Conservation (phyloP, 2,329 filamentous ascomycete species). For the Aureobasidium uvarum region DNA sequence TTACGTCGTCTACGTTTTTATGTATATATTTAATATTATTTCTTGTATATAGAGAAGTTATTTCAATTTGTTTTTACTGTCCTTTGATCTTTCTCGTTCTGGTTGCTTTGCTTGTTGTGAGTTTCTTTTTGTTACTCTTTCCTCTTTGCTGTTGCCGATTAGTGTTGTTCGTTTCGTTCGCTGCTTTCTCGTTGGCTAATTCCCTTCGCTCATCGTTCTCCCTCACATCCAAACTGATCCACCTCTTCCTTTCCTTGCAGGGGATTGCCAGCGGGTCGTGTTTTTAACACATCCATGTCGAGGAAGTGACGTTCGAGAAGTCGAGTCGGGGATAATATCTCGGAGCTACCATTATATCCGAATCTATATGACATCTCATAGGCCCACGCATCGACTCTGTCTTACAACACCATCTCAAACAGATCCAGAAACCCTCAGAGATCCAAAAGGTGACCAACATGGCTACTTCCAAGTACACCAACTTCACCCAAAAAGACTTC, state of each 20-base stretch:
- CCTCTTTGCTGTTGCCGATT: no score
- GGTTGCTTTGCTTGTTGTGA: no score
- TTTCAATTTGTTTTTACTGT: slow-evolving; percentile 23
- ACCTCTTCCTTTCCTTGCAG: no score
- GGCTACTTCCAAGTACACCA: slow-evolving; percentile 36
- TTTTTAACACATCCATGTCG: neutral
- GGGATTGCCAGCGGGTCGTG: neutral
- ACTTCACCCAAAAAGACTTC: slow-evolving; percentile 43
- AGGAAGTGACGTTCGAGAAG: neutral
- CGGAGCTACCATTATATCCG: slow-evolving; percentile 3
- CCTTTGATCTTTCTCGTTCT: neutral
- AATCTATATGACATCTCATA: neutral
- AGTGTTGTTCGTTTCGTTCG: no score
- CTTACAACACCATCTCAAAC: neutral
- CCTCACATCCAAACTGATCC: no score
- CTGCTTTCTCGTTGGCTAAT: no score
- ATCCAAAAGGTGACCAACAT: neutral
- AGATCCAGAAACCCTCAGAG: no score
- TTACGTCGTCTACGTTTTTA: neutral
- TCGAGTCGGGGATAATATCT: neutral
- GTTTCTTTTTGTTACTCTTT: no score
- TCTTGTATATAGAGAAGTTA: slow-evolving; percentile 23
- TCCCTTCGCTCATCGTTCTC: no score
- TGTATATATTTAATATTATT: slow-evolving; percentile 3
- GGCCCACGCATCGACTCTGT: neutral